These are phyloP conservation scores for Fusarium secorum DNA, from an alignment of 2,329 filamentous ascomycete species.

Conservation along the genomic window DNA sequence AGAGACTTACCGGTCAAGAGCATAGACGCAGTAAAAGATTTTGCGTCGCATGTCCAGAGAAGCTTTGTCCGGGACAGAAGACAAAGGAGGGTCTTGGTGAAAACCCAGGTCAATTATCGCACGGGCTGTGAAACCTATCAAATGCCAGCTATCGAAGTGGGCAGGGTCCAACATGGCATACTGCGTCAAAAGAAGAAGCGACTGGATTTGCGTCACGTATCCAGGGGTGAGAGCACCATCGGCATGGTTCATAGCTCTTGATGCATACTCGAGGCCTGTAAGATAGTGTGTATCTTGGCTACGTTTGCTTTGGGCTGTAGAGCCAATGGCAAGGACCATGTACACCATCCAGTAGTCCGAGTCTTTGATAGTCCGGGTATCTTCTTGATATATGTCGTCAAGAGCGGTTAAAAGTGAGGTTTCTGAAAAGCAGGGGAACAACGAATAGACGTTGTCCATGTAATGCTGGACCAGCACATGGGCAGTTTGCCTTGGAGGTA, in stretches of 20 bases:
- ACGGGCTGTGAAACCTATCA: conserved; percentile 88
- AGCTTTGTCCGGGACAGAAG: conserved; percentile 71
- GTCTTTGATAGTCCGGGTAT: conserved; percentile 67
- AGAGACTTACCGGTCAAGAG: conserved; percentile 77
- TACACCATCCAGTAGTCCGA: conserved; percentile 87
- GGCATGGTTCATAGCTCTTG: conserved; percentile 75
- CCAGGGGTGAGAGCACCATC: conserved; percentile 87
- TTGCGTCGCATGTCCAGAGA: conserved; percentile 80
- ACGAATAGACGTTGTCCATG: conserved; percentile 78
- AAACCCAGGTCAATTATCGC: conserved; percentile 89
- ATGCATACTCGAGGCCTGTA: conserved; percentile 64
- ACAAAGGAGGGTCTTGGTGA: conserved; percentile 86
- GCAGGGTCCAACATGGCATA: conserved; percentile 90
- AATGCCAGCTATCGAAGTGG: conserved; percentile 93
- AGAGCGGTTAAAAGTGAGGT: conserved; percentile 79
- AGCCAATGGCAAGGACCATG: conserved; percentile 87
- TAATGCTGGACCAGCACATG: conserved; percentile 81
- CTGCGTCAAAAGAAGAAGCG: conserved; percentile 83
- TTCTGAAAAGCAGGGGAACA: conserved; percentile 86
- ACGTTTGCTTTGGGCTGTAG: conserved; percentile 74
- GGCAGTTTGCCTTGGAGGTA: conserved; percentile 77
- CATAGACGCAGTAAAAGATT: conserved; percentile 91
- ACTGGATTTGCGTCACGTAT: conserved; percentile 85
- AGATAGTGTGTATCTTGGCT: conserved; percentile 70
- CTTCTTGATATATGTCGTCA: conserved; percentile 80